Base-by-base conservation (phyloP, 2,329 filamentous ascomycete genomes). In the Aspergillus terreus region DNA sequence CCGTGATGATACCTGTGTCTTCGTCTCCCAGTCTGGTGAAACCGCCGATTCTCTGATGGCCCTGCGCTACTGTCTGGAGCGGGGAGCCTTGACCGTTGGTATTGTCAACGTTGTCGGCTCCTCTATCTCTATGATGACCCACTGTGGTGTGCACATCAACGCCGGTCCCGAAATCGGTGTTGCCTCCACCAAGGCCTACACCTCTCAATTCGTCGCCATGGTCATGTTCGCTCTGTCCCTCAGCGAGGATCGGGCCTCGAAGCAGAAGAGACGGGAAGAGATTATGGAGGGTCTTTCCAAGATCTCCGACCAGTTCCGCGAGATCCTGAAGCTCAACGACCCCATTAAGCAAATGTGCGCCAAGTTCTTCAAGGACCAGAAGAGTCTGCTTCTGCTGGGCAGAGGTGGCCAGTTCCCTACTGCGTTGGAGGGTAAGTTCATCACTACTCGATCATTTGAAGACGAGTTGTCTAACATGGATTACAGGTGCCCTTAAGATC, bases 101-200 rank as follows among this genome's bases (percentile, higher is more conserved):
- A 92, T 97, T 62, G 94, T 99, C 76, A 99, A 99, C 78, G 91
- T 95, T 55, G 94, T 99, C 66, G 94, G 94, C 66, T 97, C 94
- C 51, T 96, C 92, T 69, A 99, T 99, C 75, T 99, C 94, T 44
- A 87, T 99, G 64, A 87, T 99, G 67, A 99, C 94, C 59, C 94
- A 99, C 83, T 99, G 94, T 68, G 94, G 94, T 91, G 94, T 99
- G 50, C 94, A 99, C 81, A 92, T 99, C 80, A 99, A 99, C 76
- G 94, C 94, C 62, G 94, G 94, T 51, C 94, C 94, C 49, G 94
- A 99, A 75, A 97, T 99, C 58, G 94, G 94, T 85, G 94, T 99
- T 60, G 94, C 94, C 54, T 97, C 92, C 44, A 99, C 94, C 74
- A 99, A 99, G 82, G 94, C 94, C 36, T 99, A 99, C 79, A 99